Evolutionary conservation across 176 grass and related monocot genomes (phyloP), one percentile per base, ranked within the genome.

Genomic region (Oryza nivara): DNA sequence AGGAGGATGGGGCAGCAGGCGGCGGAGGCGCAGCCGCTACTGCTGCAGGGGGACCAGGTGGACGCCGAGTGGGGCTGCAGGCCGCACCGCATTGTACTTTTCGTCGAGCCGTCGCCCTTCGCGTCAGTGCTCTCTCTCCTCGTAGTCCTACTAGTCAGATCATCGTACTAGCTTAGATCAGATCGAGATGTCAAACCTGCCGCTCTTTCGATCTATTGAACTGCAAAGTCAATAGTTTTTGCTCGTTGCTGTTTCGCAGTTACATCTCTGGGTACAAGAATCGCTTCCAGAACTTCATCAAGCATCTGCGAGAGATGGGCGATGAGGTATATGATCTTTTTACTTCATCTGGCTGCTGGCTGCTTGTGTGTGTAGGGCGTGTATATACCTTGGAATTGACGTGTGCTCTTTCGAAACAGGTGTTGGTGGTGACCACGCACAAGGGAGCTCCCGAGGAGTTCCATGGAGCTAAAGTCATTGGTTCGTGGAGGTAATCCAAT

Each of bases 211-310:
- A 79, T 83, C 46, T 73, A 9, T 1, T 1, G n/a, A 35, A 41
- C 41, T 69, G 8, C 56, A 17, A 65, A 87, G 69, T 83, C 90
- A 66, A 76, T 83, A 72, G 19, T 9, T 65, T 65, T 36, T 38
- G 16, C 26, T 76, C 88, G 41, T 81, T 83, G 40, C 7, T 68
- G 40, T 61, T 11, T 76, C 69, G 72, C 87, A 97, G 94, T 15
- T 97, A 97, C 75, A 94, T 97, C 73, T 97, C 94, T 22, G 94
- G 94, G 12, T 97, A 97, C 80, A 97, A 97, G 92, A 97, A 97
- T 69, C 91, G 94, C 11, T 97, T 97, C 75, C 94, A 97, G 89
- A 97, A 97, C 82, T 97, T 97, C 92, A 97, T 97, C 89, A 97
- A 97, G 82, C 92, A 97, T 84, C 86, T 97, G 74, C 89, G 94